Conservation (phyloP, 139 green algal genomes). For the Trebouxia sp. region DNA sequence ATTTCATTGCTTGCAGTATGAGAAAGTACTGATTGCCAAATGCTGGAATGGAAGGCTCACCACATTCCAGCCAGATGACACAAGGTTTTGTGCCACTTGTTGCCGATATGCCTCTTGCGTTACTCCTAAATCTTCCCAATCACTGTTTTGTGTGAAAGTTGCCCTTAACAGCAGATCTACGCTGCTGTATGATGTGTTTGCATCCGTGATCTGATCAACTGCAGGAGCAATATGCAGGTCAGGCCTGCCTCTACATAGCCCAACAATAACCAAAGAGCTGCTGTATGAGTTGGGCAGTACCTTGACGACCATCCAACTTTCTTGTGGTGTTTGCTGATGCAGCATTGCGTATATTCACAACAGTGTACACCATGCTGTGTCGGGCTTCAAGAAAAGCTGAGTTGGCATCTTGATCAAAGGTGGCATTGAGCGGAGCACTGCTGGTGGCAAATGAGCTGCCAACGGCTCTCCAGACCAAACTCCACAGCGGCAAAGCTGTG, state of each 20-base stretch:
- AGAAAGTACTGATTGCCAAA: too few species aligned
- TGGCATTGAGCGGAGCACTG: background rate
- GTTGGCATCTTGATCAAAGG: background rate
- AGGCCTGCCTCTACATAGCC: background rate
- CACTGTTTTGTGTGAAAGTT: background rate
- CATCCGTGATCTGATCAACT: background rate
- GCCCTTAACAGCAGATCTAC: background rate
- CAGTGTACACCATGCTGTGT: background rate
- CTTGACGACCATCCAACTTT: background rate
- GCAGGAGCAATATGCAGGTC: background rate
- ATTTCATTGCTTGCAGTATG: background rate
- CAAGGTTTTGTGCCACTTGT: background rate
- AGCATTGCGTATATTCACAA: background rate
- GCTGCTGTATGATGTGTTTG: background rate
- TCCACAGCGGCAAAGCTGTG: background rate
- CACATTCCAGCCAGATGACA: background rate
- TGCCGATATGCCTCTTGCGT: background rate
- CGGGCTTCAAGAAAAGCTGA: background rate
- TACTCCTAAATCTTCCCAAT: background rate
- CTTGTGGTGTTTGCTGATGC: background rate
- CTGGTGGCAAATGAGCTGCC: background rate
- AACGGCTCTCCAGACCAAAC: background rate
- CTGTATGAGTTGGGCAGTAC: too few species aligned
- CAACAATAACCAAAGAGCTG: background rate
- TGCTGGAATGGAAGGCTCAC: too few species aligned